phyloP scores from a whole-genome alignment of 495 filamentous ascomycete species.

The Lasiosphaeria ovina region DNA sequence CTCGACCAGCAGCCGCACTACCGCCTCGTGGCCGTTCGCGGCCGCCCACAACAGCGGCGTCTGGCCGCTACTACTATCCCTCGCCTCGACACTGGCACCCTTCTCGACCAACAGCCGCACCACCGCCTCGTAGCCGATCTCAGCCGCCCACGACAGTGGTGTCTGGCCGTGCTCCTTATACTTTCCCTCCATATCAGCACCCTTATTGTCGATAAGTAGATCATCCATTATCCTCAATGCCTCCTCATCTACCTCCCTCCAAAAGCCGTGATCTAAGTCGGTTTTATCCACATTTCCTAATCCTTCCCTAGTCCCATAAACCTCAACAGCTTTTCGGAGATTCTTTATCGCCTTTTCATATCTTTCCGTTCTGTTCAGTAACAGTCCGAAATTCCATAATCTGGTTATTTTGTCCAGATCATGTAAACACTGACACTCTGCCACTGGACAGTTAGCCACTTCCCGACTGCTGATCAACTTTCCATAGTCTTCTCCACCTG shows the following conservation, averaged over 20 bases:
- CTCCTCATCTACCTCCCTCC: slow-evolving; percentile 7
- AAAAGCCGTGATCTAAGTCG: slow-evolving; percentile 1
- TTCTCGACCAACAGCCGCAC: slow-evolving; percentile 8
- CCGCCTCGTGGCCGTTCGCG: no score
- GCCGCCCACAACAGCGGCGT: background rate
- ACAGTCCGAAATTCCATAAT: slow-evolving; percentile 19
- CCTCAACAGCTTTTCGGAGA: slow-evolving; percentile 18
- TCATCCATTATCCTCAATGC: slow-evolving; percentile 4
- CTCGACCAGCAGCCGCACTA: background rate
- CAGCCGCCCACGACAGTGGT: slow-evolving; percentile 3
- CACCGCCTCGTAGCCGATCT: slow-evolving; percentile 4
- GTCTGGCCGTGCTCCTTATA: slow-evolving; percentile 4
- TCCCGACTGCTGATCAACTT: slow-evolving; percentile 7
- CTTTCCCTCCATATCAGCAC: background rate
- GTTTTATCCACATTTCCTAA: slow-evolving; percentile 7
- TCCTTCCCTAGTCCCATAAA: slow-evolving; percentile 6
- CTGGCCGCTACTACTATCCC: background rate
- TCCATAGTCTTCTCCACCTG: slow-evolving; percentile 5
- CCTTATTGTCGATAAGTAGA: slow-evolving; percentile 6
- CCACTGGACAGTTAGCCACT: slow-evolving; percentile 5
- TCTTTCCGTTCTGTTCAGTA: slow-evolving; percentile 17
- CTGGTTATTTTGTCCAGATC: slow-evolving; percentile 13
- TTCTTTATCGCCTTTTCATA: slow-evolving; percentile 22
- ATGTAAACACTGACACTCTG: slow-evolving; percentile 11
- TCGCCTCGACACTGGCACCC: slow-evolving; percentile 1